Evolutionary conservation across 2,329 filamentous ascomycete genomes (phyloP).

Genomic region (Hypoxylon sp.): DNA sequence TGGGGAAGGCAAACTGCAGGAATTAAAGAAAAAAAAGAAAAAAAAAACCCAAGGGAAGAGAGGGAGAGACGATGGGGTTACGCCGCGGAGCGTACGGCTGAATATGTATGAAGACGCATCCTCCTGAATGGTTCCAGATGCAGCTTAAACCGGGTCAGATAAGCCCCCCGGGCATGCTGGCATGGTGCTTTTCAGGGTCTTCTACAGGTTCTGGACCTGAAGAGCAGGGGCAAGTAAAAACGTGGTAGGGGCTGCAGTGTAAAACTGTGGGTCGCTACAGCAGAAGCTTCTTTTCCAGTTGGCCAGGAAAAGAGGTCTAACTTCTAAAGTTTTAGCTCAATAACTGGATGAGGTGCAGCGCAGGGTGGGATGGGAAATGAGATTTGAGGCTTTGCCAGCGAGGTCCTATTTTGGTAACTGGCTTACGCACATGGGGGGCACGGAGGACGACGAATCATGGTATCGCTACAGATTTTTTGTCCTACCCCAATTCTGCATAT

Average conservation of each 20-base stretch:
- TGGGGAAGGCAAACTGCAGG: conserved; percentile 6
- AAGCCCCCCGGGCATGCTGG: conserved; percentile 14
- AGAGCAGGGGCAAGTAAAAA: not conserved
- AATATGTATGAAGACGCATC: conserved; percentile 38
- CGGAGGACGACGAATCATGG: conserved; percentile 16
- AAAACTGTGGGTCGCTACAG: not conserved
- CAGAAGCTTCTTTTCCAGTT: not conserved
- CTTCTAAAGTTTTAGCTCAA: conserved; percentile 18
- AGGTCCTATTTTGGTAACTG: conserved; percentile 20
- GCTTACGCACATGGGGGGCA: conserved; percentile 14
- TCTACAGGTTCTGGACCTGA: conserved; percentile 2
- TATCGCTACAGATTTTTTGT: conserved; percentile 3
- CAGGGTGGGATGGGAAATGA: conserved; percentile 7
- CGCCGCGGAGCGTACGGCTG: conserved; percentile 24
- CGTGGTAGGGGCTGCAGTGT: not conserved
- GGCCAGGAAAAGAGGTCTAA: not conserved
- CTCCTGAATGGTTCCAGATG: conserved; percentile 29
- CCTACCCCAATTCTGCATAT: conserved; percentile 3
- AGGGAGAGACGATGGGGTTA: not conserved
- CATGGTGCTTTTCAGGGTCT: conserved; percentile 32
- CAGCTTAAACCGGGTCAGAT: conserved; percentile 28
- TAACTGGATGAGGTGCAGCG: conserved; percentile 12
- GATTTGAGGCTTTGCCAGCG: conserved; percentile 9
- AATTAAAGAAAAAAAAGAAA: conserved; percentile 7
- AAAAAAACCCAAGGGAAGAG: conserved; percentile 6